phyloP scores from a whole-genome alignment of 2,329 filamentous ascomycete species.

The Lachnellula suecica region DNA sequence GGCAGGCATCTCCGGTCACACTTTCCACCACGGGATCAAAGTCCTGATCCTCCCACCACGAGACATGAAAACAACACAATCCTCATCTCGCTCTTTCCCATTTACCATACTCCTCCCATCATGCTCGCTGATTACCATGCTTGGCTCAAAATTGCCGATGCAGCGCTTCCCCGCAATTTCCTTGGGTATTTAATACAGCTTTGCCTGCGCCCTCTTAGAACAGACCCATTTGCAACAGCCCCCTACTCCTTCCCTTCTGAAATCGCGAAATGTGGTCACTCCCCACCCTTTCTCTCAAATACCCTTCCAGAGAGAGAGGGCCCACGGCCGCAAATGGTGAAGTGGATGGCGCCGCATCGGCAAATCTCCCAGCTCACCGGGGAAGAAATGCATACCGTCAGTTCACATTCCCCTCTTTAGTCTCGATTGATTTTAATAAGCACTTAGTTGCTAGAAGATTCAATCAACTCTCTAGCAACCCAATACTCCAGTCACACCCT shows the following conservation, averaged over 20 bases:
- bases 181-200: constrained; percentile 24
- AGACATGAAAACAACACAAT: too few relatives aligned
- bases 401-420: neutral
- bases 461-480: constrained; percentile 13
- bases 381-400: constrained; percentile 21
- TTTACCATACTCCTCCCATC: neutral
- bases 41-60: too few relatives aligned
- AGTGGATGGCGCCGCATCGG: constrained; percentile 25
- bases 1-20: too few relatives aligned
- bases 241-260: constrained; percentile 23
- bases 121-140: constrained; percentile 20
- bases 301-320: constrained; percentile 20
- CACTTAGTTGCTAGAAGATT: neutral
- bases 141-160: constrained; percentile 25
- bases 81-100: neutral
- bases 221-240: constrained; percentile 17
- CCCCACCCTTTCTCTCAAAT: too few relatives aligned
- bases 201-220: constrained; percentile 19
- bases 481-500: constrained; percentile 13
- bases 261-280: constrained; percentile 26
- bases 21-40: too few relatives aligned
- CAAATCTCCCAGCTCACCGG: constrained; percentile 18
- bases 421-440: neutral
- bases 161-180: constrained; percentile 23
- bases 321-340: constrained; percentile 17